phyloP scores from a whole-genome alignment of 2,329 filamentous ascomycete species.

The Colletotrichum acutatum region DNA sequence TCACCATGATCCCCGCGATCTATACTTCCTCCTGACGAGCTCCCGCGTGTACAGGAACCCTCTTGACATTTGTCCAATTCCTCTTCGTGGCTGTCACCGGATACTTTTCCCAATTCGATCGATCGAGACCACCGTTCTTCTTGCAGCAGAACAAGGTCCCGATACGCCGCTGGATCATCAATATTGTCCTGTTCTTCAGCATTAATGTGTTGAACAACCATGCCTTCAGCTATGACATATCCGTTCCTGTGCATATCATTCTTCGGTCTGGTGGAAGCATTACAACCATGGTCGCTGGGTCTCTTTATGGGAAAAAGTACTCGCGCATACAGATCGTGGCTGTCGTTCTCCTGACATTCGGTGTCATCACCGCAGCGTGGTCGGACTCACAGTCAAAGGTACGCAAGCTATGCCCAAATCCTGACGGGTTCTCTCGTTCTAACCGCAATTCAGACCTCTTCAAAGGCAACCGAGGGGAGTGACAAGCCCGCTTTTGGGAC shows the following conservation, averaged over 20 bases:
- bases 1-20: constrained; percentile 1
- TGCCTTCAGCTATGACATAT: constrained; percentile 97
- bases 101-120: constrained; percentile 79
- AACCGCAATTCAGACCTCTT: background rate
- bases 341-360: constrained; percentile 84
- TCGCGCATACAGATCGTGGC: constrained; percentile 82
- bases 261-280: constrained; percentile 94
- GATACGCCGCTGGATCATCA: constrained; percentile 84
- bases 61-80: constrained; percentile 91
- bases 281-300: constrained; percentile 93
- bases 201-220: constrained; percentile 98
- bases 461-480: constrained; percentile 3
- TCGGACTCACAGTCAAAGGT: constrained; percentile 90
- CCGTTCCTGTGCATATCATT: constrained; percentile 96
- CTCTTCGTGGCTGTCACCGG: constrained; percentile 83
- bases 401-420: constrained; percentile 32
- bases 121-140: constrained; percentile 74
- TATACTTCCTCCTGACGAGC: constrained; percentile 16
- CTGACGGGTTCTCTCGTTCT: background rate
- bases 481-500: constrained; percentile 62
- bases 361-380: constrained; percentile 89
- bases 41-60: constrained; percentile 72
- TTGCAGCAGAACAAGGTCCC: constrained; percentile 84
- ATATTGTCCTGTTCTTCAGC: constrained; percentile 89
- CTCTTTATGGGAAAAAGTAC: constrained; percentile 86